Conservation (phyloP, 306 rosid species). For the Hippophae rhamnoides region DNA sequence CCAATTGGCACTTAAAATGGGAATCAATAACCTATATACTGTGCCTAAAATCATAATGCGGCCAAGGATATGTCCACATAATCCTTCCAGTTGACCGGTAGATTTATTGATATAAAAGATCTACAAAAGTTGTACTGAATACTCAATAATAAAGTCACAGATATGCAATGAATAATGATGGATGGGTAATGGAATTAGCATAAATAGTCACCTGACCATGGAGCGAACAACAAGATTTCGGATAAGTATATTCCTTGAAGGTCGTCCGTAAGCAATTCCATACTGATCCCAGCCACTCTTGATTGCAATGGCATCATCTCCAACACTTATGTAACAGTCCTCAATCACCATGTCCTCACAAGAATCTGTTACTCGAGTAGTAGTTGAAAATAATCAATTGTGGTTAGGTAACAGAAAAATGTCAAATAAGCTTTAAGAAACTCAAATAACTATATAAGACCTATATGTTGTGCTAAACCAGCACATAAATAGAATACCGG, state of each 20-base stretch:
- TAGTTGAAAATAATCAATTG: slow-evolving; percentile 4
- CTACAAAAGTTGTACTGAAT: too few species aligned
- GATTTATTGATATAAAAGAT: too few species aligned
- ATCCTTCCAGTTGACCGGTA: too few species aligned
- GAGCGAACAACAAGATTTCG: slow-evolving; percentile 93
- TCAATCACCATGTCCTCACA: slow-evolving; percentile 97
- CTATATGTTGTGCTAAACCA: slow-evolving; percentile 1
- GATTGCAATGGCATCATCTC: slow-evolving; percentile 93
- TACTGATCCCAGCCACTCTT: slow-evolving; percentile 99
- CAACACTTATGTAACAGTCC: slow-evolving; percentile 90
- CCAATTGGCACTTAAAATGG: too few species aligned
- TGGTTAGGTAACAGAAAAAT: background rate
- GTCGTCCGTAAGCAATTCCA: slow-evolving; percentile 78
- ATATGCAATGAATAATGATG: background rate
- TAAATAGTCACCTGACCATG: slow-evolving; percentile 78
- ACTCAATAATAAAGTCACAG: too few species aligned
- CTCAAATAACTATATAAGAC: slow-evolving; percentile 6
- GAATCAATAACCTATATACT: too few species aligned
- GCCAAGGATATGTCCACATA: too few species aligned
- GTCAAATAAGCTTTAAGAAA: slow-evolving; percentile 3
- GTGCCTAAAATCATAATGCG: too few species aligned
- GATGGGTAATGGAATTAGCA: background rate
- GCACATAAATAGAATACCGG: too few species aligned
- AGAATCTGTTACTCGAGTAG: slow-evolving; percentile 49
- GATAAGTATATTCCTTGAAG: slow-evolving; percentile 73